These are phyloP conservation scores for Mortierella polycephala DNA, from an alignment of 371 early-diverging fungal genomes.

Conservation along the genomic window DNA sequence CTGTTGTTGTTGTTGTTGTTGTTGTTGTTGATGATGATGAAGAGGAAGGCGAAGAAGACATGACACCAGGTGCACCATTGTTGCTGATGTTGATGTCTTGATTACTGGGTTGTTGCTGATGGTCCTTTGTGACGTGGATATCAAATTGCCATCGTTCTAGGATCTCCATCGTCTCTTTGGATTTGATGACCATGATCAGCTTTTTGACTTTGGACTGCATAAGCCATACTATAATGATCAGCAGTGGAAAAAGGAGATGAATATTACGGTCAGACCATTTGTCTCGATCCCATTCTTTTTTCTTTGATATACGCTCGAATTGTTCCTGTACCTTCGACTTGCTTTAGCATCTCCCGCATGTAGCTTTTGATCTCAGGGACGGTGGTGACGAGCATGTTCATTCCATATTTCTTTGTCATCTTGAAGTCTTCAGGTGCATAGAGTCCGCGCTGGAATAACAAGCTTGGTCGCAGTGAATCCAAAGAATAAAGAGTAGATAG, in stretches of 20 bases:
- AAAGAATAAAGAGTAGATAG: neutral
- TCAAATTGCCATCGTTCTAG: slow-evolving; percentile 96
- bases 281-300: no score
- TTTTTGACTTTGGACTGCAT: slow-evolving; percentile 74
- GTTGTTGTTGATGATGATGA: neutral
- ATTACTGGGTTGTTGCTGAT: slow-evolving; percentile 1
- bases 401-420: slow-evolving; percentile 81
- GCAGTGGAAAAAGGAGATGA: neutral
- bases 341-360: slow-evolving; percentile 76
- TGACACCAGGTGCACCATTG: neutral
- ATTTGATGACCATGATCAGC: slow-evolving; percentile 85
- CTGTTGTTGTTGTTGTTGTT: neutral
- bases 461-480: slow-evolving; percentile 57
- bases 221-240: slow-evolving; percentile 72
- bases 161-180: slow-evolving; percentile 81
- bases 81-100: slow-evolving; percentile 5
- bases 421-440: slow-evolving; percentile 91
- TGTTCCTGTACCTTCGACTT: slow-evolving; percentile 74
- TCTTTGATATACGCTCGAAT: neutral
- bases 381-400: slow-evolving; percentile 78
- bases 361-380: slow-evolving; percentile 81
- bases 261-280: neutral
- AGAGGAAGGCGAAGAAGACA: no score
- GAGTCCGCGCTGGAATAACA: slow-evolving; percentile 90
- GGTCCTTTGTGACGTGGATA: slow-evolving; percentile 62